Evolutionary conservation across 306 rosid genomes (phyloP).

Genomic region (Vigna mungo): DNA sequence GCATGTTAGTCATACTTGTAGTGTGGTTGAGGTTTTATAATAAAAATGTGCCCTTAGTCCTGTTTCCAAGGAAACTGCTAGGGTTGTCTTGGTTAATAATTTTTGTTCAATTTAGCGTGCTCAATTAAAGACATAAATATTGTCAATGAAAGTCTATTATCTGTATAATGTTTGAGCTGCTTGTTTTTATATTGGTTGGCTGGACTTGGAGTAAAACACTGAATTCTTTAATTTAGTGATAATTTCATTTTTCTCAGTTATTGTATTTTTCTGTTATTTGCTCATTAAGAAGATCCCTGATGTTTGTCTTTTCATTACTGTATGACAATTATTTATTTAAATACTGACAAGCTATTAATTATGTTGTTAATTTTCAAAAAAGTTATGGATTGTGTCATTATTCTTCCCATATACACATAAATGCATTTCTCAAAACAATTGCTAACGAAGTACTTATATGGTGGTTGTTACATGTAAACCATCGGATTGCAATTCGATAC

Average conservation of each 20-base stretch:
- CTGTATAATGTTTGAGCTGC: background rate
- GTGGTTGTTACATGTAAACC: slow-evolving; percentile 18
- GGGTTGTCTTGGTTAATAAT: slow-evolving; percentile 1
- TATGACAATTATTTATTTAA: background rate
- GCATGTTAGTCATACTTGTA: slow-evolving; percentile 16
- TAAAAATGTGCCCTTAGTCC: background rate
- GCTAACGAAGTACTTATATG: slow-evolving; percentile 5
- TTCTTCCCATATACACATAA: slow-evolving; percentile 9
- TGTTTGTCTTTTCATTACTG: slow-evolving; percentile 15
- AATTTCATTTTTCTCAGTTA: background rate
- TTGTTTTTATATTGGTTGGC: slow-evolving; percentile 15
- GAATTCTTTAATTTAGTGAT: background rate
- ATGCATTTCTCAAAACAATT: background rate
- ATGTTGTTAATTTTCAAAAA: slow-evolving; percentile 17
- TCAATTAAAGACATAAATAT: background rate
- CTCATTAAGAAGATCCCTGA: slow-evolving; percentile 8
- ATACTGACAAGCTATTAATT: slow-evolving; percentile 6
- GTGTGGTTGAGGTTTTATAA: slow-evolving; percentile 21
- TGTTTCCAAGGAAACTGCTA: background rate
- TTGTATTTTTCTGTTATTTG: slow-evolving; percentile 4
- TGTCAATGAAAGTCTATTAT: background rate
- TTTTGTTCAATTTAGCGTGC: background rate
- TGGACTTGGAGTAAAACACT: background rate
- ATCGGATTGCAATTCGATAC: slow-evolving; percentile 1
- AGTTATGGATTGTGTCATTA: slow-evolving; percentile 4